Conservation (phyloP, 768 basidiomycete species). For the Roridomyces roridus region DNA sequence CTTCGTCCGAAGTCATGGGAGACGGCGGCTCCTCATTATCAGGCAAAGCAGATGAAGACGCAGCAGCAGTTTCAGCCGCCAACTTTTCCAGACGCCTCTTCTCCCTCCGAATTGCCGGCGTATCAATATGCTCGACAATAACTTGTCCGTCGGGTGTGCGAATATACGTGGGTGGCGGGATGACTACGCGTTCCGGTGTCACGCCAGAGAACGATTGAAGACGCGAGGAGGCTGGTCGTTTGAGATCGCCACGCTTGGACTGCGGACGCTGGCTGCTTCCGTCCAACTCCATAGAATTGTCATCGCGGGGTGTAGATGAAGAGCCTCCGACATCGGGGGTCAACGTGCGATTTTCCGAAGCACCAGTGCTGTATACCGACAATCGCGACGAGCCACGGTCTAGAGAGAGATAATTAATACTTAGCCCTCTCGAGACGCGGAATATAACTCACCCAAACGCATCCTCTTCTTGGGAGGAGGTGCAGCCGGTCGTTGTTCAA, state of each 20-base stretch:
- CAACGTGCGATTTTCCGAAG: slow-evolving; percentile 52
- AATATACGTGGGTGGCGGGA: slow-evolving; percentile 31
- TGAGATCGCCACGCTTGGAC: slow-evolving; percentile 2
- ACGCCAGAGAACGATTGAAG: slow-evolving; percentile 11
- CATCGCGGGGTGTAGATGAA: slow-evolving; percentile 22
- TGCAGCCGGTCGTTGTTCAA: slow-evolving; percentile 49
- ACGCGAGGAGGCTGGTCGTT: slow-evolving; percentile 6
- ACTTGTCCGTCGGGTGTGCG: slow-evolving; percentile 52
- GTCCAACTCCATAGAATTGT: slow-evolving; percentile 32
- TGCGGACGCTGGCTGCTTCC: slow-evolving; percentile 1
- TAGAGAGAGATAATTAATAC: slow-evolving; percentile 20
- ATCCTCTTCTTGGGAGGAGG: slow-evolving; percentile 63
- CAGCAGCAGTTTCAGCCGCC: slow-evolving; percentile 26
- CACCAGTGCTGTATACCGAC: slow-evolving; percentile 52
- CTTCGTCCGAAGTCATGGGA: neutral
- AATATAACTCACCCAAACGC: slow-evolving; percentile 45
- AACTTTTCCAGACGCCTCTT: slow-evolving; percentile 54
- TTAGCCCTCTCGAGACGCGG: slow-evolving; percentile 8
- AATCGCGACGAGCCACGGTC: slow-evolving; percentile 50
- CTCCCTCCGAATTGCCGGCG: slow-evolving; percentile 68
- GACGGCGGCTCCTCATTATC: slow-evolving; percentile 12
- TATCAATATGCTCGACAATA: slow-evolving; percentile 76
- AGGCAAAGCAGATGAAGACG: neutral
- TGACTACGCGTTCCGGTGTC: slow-evolving; percentile 19
- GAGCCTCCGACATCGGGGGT: slow-evolving; percentile 27